phyloP scores from a whole-genome alignment of 768 basidiomycete genomes.

The Xerocomellus chrysenteron region DNA sequence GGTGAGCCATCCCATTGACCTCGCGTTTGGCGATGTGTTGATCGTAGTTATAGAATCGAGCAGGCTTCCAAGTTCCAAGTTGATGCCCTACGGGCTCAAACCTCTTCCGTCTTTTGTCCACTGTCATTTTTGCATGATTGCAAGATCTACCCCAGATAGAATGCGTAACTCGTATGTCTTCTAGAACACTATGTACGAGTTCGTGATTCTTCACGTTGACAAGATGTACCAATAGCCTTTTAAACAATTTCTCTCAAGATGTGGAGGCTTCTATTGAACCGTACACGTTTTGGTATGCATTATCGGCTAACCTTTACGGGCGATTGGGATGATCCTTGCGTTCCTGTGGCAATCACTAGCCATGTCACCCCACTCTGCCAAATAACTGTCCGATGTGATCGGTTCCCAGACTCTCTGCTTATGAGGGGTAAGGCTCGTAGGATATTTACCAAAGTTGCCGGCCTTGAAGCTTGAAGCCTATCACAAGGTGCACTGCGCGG shows the following conservation, averaged over 20 bases:
- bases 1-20: not conserved
- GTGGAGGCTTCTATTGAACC: not conserved
- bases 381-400: not conserved
- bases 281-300: conserved; percentile 1
- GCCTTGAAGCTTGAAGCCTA: not conserved
- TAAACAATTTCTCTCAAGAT: no score
- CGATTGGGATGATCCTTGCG: not conserved
- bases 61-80: not conserved
- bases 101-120: not conserved
- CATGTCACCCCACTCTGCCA: not conserved
- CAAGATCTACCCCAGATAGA: not conserved
- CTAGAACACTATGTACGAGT: not conserved
- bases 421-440: not conserved
- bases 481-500: not conserved
- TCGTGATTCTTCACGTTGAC: not conserved
- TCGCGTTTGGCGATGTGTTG: not conserved
- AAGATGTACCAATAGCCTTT: no score
- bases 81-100: not conserved
- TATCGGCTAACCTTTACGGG: not conserved
- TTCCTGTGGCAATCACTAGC: not conserved
- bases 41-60: not conserved
- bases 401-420: not conserved
- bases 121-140: not conserved
- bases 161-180: not conserved
- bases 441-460: not conserved